phyloP scores from a whole-genome alignment of 2,329 filamentous ascomycete genomes.

The Xylariales sp. region DNA sequence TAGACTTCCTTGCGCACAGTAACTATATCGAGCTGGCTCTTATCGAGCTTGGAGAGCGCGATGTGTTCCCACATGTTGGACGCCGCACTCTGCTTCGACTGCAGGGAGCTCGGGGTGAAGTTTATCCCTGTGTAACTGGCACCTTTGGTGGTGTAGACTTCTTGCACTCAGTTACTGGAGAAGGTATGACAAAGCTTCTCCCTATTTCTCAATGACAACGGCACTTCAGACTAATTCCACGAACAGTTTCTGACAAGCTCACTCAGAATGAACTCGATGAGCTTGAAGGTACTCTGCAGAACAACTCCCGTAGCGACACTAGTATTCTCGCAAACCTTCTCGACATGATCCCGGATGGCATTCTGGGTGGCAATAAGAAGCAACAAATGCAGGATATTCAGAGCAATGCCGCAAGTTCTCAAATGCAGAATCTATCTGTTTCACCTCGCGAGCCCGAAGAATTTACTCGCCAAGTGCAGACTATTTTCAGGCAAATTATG shows the following conservation, averaged over 20 bases:
- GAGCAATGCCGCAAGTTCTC: conserved; percentile 66
- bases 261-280: conserved; percentile 88
- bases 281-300: conserved; percentile 76
- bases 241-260: conserved; percentile 76
- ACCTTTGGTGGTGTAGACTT: conserved; percentile 96
- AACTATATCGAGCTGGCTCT: conserved; percentile 89
- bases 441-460: conserved; percentile 79
- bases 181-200: conserved; percentile 48
- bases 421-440: conserved; percentile 70
- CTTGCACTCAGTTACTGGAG: conserved; percentile 76
- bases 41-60: conserved; percentile 76
- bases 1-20: conserved; percentile 86
- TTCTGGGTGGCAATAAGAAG: conserved; percentile 76
- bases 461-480: conserved; percentile 71
- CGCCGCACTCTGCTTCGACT: conserved; percentile 67
- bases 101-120: conserved; percentile 56
- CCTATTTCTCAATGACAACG: background rate
- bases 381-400: conserved; percentile 76
- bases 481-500: conserved; percentile 75
- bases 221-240: background rate
- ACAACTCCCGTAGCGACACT: conserved; percentile 59
- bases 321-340: conserved; percentile 76
- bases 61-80: conserved; percentile 86
- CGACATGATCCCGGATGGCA: conserved; percentile 73
- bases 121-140: conserved; percentile 83